These are phyloP conservation scores for Cladobotryum mycophilum DNA, from an alignment of 2,329 filamentous ascomycete genomes.

Conservation along the genomic window DNA sequence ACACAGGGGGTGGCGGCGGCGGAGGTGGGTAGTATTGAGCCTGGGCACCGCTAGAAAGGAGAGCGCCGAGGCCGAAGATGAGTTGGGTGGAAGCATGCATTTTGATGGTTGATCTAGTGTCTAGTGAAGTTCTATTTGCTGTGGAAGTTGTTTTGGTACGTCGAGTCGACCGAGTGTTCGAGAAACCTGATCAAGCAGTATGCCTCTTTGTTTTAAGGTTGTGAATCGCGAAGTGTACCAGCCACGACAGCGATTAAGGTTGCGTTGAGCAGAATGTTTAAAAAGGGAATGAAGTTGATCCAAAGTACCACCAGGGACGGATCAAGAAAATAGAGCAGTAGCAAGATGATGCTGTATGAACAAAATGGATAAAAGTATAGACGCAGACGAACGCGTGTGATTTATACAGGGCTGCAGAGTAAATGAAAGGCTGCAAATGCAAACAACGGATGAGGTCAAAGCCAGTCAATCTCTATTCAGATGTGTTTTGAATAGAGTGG, in stretches of 20 bases:
- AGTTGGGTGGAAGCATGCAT: slow-evolving; percentile 20
- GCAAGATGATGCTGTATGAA: not conserved
- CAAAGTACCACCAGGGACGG: not conserved
- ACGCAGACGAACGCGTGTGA: not conserved
- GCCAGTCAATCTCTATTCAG: slow-evolving; percentile 1
- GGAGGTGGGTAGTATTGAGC: slow-evolving; percentile 13
- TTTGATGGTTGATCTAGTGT: not conserved
- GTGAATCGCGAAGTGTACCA: slow-evolving; percentile 4
- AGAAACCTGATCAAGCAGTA: too few species aligned
- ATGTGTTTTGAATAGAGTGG: slow-evolving; percentile 15
- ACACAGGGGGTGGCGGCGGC: not conserved
- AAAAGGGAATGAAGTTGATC: not conserved
- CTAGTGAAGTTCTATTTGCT: not conserved
- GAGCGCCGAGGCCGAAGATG: slow-evolving; percentile 20
- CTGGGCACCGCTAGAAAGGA: slow-evolving; percentile 21
- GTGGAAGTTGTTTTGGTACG: slow-evolving; percentile 3
- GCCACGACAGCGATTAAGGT: not conserved
- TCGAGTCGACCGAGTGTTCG: not conserved
- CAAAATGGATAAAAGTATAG: not conserved
- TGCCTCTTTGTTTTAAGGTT: not conserved
- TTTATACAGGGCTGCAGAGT: too few species aligned
- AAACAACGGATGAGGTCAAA: not conserved
- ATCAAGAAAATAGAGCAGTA: not conserved
- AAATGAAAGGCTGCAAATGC: not conserved
- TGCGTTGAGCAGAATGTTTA: too few species aligned